These are phyloP conservation scores for Coniochaeta pulveracea DNA, from an alignment of 2,329 filamentous ascomycete genomes.

Conservation along the genomic window DNA sequence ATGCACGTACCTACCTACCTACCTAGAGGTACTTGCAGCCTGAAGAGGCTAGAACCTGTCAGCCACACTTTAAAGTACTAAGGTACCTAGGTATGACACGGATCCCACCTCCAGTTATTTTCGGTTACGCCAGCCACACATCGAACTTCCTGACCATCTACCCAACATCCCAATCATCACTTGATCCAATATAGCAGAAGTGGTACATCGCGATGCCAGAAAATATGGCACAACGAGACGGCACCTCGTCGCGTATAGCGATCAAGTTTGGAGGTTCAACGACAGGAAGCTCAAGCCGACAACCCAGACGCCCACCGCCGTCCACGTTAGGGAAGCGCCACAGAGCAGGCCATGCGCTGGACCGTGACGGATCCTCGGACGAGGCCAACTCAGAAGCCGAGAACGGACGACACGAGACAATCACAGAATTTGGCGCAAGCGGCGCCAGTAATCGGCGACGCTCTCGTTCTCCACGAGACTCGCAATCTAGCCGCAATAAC, in stretches of 20 bases:
- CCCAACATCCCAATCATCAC: too few relatives aligned
- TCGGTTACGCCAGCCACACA: too few relatives aligned
- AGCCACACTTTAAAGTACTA: too few relatives aligned
- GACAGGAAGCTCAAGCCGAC: constrained; percentile 8
- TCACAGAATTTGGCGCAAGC: constrained; percentile 24
- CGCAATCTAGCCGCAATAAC: background rate
- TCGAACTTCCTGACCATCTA: too few relatives aligned
- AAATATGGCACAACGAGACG: constrained; percentile 10
- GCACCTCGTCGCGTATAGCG: constrained; percentile 9
- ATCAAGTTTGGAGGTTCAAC: constrained; percentile 10
- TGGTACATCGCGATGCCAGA: too few relatives aligned
- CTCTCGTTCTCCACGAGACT: constrained; percentile 5
- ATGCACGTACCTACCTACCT: too few relatives aligned
- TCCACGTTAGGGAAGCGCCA: constrained; percentile 9
- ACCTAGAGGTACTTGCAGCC: too few relatives aligned
- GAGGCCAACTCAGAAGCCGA: constrained; percentile 19
- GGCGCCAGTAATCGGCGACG: constrained; percentile 3
- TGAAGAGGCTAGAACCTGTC: too few relatives aligned
- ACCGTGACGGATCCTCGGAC: constrained; percentile 12
- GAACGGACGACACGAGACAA: constrained; percentile 27
- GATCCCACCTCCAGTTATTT: too few relatives aligned
- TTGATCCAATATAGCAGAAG: too few relatives aligned
- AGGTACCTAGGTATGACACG: too few relatives aligned
- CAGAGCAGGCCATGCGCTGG: constrained; percentile 9
- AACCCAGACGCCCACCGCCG: constrained; percentile 8